A percentile compares a stretch with the other conserved stretches of the same genome.
phyloP scores from a whole-genome alignment of 306 rosid genomes.

The Malus asiatica region DNA sequence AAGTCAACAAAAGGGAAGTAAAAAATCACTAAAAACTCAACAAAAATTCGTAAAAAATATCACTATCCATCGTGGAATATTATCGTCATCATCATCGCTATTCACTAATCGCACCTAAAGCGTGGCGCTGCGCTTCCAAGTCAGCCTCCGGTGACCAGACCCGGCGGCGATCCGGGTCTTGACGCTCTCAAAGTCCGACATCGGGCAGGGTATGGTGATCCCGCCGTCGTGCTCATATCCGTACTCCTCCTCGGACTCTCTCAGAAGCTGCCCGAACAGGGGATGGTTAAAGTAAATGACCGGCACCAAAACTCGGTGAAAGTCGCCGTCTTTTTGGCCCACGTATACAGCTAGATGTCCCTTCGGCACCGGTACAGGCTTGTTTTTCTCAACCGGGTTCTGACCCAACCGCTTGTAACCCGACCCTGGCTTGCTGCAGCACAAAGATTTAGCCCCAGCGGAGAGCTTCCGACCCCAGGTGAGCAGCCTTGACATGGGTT shows the following conservation, averaged over 20 bases:
- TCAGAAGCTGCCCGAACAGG: constrained; percentile 57
- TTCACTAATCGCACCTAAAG: not conserved
- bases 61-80: constrained; percentile 5
- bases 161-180: constrained; percentile 66
- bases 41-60: constrained; percentile 1
- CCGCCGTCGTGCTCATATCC: constrained; percentile 81
- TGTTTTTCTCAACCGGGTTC: constrained; percentile 11
- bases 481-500: constrained; percentile 34
- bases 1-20: not conserved
- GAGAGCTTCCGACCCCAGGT: constrained; percentile 53
- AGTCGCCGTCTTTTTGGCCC: constrained; percentile 69
- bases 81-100: constrained; percentile 17
- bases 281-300: constrained; percentile 90
- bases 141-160: constrained; percentile 27
- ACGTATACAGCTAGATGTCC: constrained; percentile 88
- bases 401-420: constrained; percentile 38
- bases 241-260: constrained; percentile 65
- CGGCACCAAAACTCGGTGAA: constrained; percentile 72
- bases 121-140: constrained; percentile 31
- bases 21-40: not conserved
- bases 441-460: constrained; percentile 40
- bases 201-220: constrained; percentile 74
- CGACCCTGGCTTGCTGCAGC: constrained; percentile 26
- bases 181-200: constrained; percentile 64
- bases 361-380: constrained; percentile 49